Evolutionary conservation across 2,329 filamentous ascomycete genomes (phyloP).

Genomic region (Fusarium oligoseptatum): DNA sequence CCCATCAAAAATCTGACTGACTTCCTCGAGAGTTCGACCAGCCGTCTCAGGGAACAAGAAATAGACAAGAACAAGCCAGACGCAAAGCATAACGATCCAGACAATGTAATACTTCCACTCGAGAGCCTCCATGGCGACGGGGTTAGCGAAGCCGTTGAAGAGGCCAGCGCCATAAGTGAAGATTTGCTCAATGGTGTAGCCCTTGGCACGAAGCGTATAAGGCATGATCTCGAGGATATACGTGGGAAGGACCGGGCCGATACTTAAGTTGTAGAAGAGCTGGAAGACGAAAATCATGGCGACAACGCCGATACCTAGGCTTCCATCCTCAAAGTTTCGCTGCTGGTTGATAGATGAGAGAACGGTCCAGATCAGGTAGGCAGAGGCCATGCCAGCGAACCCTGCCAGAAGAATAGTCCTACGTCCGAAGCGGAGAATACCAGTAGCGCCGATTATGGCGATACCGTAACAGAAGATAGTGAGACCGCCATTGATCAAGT

Average conservation of each 20-base stretch:
- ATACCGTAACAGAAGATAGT: neutral
- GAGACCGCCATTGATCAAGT: conserved; percentile 10
- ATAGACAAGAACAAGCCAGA: neutral
- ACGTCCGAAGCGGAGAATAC: neutral
- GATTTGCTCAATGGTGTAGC: conserved; percentile 9
- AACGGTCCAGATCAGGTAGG: conserved; percentile 9
- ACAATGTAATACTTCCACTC: conserved; percentile 13
- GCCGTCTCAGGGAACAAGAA: conserved; percentile 10
- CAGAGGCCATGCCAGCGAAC: neutral
- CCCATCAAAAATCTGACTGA: neutral
- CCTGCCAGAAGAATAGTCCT: neutral
- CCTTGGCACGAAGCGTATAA: conserved; percentile 9
- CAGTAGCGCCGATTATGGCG: neutral
- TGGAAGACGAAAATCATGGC: conserved; percentile 19
- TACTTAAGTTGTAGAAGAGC: conserved; percentile 6
- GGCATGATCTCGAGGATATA: conserved; percentile 14
- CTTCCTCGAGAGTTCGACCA: conserved; percentile 7
- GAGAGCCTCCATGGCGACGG: conserved; percentile 7
- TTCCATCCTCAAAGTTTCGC: neutral
- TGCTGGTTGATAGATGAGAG: conserved; percentile 10
- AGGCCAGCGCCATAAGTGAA: neutral
- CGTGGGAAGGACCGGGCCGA: neutral
- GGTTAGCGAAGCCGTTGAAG: conserved; percentile 11
- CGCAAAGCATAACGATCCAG: neutral
- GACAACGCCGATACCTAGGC: neutral